phyloP scores from a whole-genome alignment of 2,329 filamentous ascomycete genomes.

The Cephalotrichum gorgonifer region DNA sequence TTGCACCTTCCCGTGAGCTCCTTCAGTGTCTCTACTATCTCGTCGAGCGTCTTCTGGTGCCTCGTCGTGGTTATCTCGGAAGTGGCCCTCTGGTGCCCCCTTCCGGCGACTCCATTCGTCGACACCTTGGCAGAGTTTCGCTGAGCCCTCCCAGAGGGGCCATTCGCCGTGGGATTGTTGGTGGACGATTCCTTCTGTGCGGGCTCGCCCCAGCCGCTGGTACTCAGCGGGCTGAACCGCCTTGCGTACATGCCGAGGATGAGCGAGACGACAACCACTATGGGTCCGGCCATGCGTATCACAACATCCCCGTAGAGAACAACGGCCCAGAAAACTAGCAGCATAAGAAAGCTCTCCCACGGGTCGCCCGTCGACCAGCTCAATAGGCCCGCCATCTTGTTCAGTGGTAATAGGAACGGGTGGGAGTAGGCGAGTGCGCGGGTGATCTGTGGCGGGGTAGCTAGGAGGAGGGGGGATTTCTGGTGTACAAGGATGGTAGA shows the following conservation, averaged over 20 bases:
- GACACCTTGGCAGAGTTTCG: constrained; percentile 14
- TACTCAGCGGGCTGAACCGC: constrained; percentile 82
- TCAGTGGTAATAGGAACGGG: constrained; percentile 82
- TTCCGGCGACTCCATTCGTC: constrained; percentile 4
- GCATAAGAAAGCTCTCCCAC: constrained; percentile 91
- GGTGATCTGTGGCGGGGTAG: constrained; percentile 90
- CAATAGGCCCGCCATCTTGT: constrained; percentile 72
- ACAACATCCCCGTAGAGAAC: constrained; percentile 79
- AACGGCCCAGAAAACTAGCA: constrained; percentile 75
- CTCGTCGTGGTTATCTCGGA: constrained; percentile 56
- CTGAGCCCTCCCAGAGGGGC: neutral
- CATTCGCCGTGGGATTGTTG: constrained; percentile 15
- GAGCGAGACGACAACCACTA: constrained; percentile 67
- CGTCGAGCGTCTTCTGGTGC: constrained; percentile 89
- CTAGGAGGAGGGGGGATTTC: constrained; percentile 85
- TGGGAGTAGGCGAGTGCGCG: constrained; percentile 92
- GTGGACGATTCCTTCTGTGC: constrained; percentile 16
- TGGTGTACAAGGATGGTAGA: constrained; percentile 94
- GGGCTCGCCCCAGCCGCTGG: constrained; percentile 59
- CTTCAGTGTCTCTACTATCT: constrained; percentile 90
- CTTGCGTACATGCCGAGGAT: constrained; percentile 90
- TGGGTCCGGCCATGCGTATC: constrained; percentile 71
- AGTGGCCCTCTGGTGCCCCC: constrained; percentile 30
- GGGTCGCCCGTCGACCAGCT: constrained; percentile 92
- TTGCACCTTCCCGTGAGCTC: constrained; percentile 88